Evolutionary conservation across 1,139 yeast genomes (phyloP).

Genomic region (Pichia kudriavzevii): DNA sequence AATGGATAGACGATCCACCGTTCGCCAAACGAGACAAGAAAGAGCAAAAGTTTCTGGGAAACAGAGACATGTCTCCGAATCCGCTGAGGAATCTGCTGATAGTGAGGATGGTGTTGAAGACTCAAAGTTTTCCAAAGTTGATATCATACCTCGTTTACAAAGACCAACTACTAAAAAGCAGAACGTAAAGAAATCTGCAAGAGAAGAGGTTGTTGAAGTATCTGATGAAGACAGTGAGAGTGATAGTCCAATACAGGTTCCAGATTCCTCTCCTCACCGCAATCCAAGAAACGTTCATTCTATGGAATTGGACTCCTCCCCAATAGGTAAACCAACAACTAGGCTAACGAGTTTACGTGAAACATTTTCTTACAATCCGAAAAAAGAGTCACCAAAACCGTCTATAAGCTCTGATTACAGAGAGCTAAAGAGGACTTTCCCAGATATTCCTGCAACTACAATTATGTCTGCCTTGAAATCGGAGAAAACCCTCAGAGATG

Average conservation of each 20-base stretch:
- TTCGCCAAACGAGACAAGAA: too few species aligned
- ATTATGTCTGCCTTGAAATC: slow-evolving; percentile 56
- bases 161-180: too few species aligned
- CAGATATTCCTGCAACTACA: slow-evolving; percentile 40
- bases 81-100: too few species aligned
- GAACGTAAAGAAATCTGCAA: too few species aligned
- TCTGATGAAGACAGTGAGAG: slow-evolving; percentile 1
- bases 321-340: slow-evolving; percentile 14
- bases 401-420: slow-evolving; percentile 30
- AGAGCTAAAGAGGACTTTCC: slow-evolving; percentile 41
- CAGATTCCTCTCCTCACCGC: slow-evolving; percentile 37
- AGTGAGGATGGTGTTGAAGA: slow-evolving; percentile 13
- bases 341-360: slow-evolving; percentile 12
- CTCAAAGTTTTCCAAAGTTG: too few species aligned
- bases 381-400: not conserved
- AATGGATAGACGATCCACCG: too few species aligned
- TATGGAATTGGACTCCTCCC: slow-evolving; percentile 21
- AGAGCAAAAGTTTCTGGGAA: too few species aligned
- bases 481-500: slow-evolving; percentile 48
- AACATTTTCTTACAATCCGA: slow-evolving; percentile 6
- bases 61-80: too few species aligned
- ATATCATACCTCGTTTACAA: slow-evolving; percentile 10
- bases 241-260: slow-evolving; percentile 34
- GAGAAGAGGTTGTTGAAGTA: slow-evolving; percentile 1
- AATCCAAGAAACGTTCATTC: slow-evolving; percentile 2